phyloP scores from a whole-genome alignment of 73 alveolate species.

The Paramecium tetraurelia region DNA sequence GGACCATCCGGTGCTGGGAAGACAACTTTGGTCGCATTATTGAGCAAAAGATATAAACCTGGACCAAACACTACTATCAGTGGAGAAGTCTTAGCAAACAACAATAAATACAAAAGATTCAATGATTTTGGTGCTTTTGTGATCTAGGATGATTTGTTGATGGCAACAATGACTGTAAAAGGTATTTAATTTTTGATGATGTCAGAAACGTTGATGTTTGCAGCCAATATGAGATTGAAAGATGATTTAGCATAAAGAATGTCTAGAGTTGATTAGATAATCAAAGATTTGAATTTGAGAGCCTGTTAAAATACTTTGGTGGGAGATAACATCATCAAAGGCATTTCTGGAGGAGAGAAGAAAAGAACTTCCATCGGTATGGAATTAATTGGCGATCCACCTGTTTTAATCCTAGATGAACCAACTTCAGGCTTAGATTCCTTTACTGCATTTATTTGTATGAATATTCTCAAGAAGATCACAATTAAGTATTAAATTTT shows the following conservation, averaged over 20 bases:
- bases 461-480: slow-evolving; percentile 36
- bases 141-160: slow-evolving; percentile 42
- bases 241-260: neutral
- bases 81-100: slow-evolving; percentile 51
- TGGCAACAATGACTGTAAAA: slow-evolving; percentile 42
- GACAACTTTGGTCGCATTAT: slow-evolving; percentile 37
- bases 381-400: slow-evolving; percentile 38
- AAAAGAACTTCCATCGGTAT: slow-evolving; percentile 40
- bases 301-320: slow-evolving; percentile 43
- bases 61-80: neutral
- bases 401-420: neutral
- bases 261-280: neutral
- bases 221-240: slow-evolving; percentile 32
- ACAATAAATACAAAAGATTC: neutral
- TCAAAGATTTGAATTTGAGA: slow-evolving; percentile 26
- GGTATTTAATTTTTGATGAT: neutral
- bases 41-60: slow-evolving; percentile 21
- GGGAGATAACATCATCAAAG: slow-evolving; percentile 38
- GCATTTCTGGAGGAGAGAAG: slow-evolving; percentile 44
- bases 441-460: slow-evolving; percentile 29
- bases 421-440: slow-evolving; percentile 54
- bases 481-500: slow-evolving; percentile 4
- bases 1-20: slow-evolving; percentile 65
- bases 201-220: slow-evolving; percentile 45
- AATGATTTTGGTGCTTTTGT: slow-evolving; percentile 55